Conservation (phyloP, 1,139 yeast species). For the Candida pseudoviswanathii region DNA sequence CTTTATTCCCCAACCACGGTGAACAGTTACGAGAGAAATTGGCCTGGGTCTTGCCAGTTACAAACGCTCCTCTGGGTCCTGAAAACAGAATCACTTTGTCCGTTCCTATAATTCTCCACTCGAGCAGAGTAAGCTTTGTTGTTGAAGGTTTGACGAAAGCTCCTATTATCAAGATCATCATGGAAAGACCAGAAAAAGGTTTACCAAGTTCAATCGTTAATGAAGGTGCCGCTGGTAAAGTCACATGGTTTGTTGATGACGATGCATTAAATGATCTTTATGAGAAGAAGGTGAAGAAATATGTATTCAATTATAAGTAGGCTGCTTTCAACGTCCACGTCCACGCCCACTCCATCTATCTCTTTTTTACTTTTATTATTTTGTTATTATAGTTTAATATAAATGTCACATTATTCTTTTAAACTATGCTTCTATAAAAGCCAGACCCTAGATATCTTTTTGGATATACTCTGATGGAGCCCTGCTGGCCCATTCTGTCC, state of each 20-base stretch:
- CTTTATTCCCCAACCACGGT: slow-evolving; percentile 86
- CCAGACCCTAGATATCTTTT: slow-evolving; percentile 18
- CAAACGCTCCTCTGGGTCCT: slow-evolving; percentile 91
- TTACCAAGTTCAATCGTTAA: slow-evolving; percentile 92
- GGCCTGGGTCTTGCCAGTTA: slow-evolving; percentile 96
- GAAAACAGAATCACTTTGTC: slow-evolving; percentile 85
- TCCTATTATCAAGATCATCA: slow-evolving; percentile 85
- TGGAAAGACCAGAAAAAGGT: slow-evolving; percentile 98
- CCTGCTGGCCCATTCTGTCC: slow-evolving; percentile 72
- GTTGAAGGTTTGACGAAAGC: slow-evolving; percentile 97
- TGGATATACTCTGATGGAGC: slow-evolving; percentile 40
- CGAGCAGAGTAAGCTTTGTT: slow-evolving; percentile 89
- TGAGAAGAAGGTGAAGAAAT: slow-evolving; percentile 72
- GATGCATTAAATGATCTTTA: slow-evolving; percentile 88
- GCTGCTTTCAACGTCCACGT: background rate
- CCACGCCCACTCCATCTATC: background rate
- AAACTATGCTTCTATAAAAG: background rate
- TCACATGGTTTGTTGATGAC: slow-evolving; percentile 96
- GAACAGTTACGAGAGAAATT: slow-evolving; percentile 84
- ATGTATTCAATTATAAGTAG: slow-evolving; percentile 21
- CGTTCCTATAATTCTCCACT: slow-evolving; percentile 93
- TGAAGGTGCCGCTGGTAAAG: slow-evolving; percentile 95
- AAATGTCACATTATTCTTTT: background rate
- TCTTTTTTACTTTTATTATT: background rate
- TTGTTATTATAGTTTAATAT: background rate